Evolutionary conservation across 2,329 filamentous ascomycete genomes (phyloP), one percentile per base, ranked within the genome.

Genomic region (Lachnellula suecica): DNA sequence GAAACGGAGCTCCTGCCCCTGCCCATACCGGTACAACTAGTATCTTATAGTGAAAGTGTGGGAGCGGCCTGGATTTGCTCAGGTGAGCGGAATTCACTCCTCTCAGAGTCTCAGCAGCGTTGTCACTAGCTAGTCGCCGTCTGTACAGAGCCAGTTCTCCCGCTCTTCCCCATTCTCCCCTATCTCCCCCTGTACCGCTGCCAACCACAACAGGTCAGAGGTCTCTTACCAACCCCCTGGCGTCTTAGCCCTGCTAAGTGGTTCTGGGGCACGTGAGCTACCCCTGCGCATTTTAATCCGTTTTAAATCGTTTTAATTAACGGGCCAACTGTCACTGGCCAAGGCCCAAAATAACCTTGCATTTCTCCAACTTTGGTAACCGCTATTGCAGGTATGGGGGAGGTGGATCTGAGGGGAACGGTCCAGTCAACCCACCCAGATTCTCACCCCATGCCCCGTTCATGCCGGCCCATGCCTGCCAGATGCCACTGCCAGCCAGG

Each of bases 341-440:
- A 44, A 23, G 24, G 31, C 29, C 54, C 38, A 11, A 52, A 43
- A 49, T 49, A 53, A 22, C 55, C 52, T 47, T 46, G 44, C 20
- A 37, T 20, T 20, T 31, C n/a, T 42, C 44, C 46, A 46, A 51
- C 19, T 54, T 40, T 54, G 54, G 50, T 53, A 54, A 29, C 54
- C 24, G 46, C 19, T 49, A 44, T 41, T 31, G 27, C 22, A n/a
- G n/a, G n/a, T 44, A 45, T 49, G 49, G 51, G 47, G 40, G 40
- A 19, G 29, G 25, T 34, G 37, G 10, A 17, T 45, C 48, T 54
- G 54, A 53, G 54, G 54, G 57, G 49, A 56, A 54, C 34, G 25
- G 53, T 35, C 43, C 46, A 47, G 40, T 19, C 29, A 25, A 52
- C 22, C 13, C 24, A 35, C 38, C 45, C 40, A 44, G 48, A 34